A percentile compares a stretch with the other conserved stretches of the same genome.
Evolutionary conservation across 73 alveolate genomes (phyloP).

Genomic region (Paramecium primaurelia): DNA sequence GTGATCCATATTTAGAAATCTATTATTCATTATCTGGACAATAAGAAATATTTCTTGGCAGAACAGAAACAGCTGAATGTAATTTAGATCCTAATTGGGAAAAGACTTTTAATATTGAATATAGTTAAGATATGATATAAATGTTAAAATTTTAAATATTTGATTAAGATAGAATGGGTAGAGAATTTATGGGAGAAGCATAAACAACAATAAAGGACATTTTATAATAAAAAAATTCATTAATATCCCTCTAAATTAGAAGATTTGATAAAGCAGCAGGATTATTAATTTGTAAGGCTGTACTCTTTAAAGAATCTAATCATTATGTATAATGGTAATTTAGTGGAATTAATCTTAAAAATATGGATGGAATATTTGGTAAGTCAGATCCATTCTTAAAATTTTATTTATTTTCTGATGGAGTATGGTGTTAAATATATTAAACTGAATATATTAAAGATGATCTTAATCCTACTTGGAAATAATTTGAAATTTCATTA

Average conservation of each 20-base stretch:
- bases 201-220: constrained; percentile 57
- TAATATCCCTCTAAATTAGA: background rate
- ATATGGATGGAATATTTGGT: constrained; percentile 55
- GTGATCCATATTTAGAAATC: constrained; percentile 66
- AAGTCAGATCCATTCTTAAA: constrained; percentile 65
- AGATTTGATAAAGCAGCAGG: constrained; percentile 33
- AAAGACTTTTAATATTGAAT: constrained; percentile 47
- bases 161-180: constrained; percentile 55
- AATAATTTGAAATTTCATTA: constrained; percentile 38
- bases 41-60: constrained; percentile 48
- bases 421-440: constrained; percentile 41
- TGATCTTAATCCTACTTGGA: constrained; percentile 60
- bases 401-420: constrained; percentile 27
- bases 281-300: background rate
- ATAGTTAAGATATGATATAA: constrained; percentile 29
- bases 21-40: background rate
- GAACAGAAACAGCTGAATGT: constrained; percentile 63
- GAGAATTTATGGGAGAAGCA: constrained; percentile 58
- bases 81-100: constrained; percentile 75
- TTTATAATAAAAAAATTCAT: constrained; percentile 58
- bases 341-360: constrained; percentile 42
- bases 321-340: constrained; percentile 19
- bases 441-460: constrained; percentile 58
- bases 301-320: background rate
- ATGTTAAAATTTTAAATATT: constrained; percentile 19